A percentile compares a stretch with the other conserved stretches of the same genome.
Evolutionary conservation across 2,329 filamentous ascomycete species (phyloP).

Genomic region (Colletotrichum sidae): DNA sequence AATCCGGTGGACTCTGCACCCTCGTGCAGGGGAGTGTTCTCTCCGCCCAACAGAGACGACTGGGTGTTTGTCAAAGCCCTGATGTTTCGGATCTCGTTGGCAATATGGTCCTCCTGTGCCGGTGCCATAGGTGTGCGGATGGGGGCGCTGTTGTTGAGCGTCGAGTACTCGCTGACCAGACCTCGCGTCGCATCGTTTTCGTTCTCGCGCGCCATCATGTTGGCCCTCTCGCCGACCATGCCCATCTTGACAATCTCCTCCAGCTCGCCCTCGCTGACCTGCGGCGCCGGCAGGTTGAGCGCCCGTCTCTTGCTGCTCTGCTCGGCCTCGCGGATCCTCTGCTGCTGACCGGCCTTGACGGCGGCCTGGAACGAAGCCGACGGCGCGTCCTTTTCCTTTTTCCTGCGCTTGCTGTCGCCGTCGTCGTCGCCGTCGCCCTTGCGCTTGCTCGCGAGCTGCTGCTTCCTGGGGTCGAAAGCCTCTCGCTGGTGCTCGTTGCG

Average conservation of each 20-base stretch:
- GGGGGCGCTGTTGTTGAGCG: slow-evolving; percentile 82
- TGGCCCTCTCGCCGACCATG: slow-evolving; percentile 89
- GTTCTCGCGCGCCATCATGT: slow-evolving; percentile 77
- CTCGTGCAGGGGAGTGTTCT: slow-evolving; percentile 90
- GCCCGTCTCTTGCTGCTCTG: slow-evolving; percentile 92
- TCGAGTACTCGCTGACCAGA: slow-evolving; percentile 87
- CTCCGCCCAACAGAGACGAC: slow-evolving; percentile 91
- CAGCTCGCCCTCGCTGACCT: slow-evolving; percentile 91
- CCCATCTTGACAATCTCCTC: slow-evolving; percentile 99
- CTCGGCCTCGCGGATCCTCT: slow-evolving; percentile 94
- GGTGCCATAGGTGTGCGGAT: slow-evolving; percentile 93
- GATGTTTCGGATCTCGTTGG: slow-evolving; percentile 96
- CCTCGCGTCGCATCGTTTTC: slow-evolving; percentile 89
- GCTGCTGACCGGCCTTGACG: slow-evolving; percentile 91
- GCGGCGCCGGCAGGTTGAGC: slow-evolving; percentile 86
- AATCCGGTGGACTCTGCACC: slow-evolving; percentile 87
- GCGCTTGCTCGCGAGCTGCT: slow-evolving; percentile 89
- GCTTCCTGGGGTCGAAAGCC: slow-evolving; percentile 91
- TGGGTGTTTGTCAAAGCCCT: slow-evolving; percentile 92
- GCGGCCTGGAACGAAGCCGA: slow-evolving; percentile 87
- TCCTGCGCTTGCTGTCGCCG: slow-evolving; percentile 82
- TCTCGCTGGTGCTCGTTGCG: slow-evolving; percentile 87
- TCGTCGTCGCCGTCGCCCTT: slow-evolving; percentile 93
- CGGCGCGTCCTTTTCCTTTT: slow-evolving; percentile 84
- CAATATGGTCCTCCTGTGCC: slow-evolving; percentile 93